A percentile compares a stretch with the other conserved stretches of the same genome.
phyloP scores from a whole-genome alignment of 2,329 filamentous ascomycete species.

The Boeremia lycopersici region DNA sequence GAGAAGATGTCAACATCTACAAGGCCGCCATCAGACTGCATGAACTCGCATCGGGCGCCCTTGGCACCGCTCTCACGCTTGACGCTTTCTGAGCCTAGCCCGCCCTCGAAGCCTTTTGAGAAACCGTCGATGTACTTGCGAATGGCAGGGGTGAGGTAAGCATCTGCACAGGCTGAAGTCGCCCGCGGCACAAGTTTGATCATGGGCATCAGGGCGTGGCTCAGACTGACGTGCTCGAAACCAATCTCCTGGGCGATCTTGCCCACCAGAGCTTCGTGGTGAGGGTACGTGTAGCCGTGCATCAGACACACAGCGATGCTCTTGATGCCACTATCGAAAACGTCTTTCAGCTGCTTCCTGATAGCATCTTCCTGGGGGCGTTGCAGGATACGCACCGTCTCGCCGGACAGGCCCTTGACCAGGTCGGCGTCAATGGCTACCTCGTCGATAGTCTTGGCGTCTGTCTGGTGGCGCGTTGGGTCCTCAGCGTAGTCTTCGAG shows the following conservation, averaged over 20 bases:
- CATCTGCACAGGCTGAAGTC: constrained; percentile 79
- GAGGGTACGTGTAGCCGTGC: constrained; percentile 90
- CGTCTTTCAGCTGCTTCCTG: constrained; percentile 64
- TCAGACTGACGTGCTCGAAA: constrained; percentile 80
- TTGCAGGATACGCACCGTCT: constrained; percentile 73
- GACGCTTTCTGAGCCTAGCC: constrained; percentile 76
- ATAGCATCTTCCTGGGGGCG: constrained; percentile 65
- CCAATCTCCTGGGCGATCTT: constrained; percentile 79
- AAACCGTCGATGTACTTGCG: constrained; percentile 80
- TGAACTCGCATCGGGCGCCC: constrained; percentile 88
- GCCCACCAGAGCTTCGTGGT: constrained; percentile 81
- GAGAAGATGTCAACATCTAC: constrained; percentile 81
- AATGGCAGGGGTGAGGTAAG: constrained; percentile 80
- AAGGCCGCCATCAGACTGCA: constrained; percentile 82
- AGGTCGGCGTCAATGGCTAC: constrained; percentile 58
- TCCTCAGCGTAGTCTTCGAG: constrained; percentile 92
- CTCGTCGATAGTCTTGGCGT: constrained; percentile 58
- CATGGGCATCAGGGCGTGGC: constrained; percentile 85
- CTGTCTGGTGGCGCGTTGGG: constrained; percentile 67
- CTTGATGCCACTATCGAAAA: constrained; percentile 73
- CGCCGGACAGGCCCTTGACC: constrained; percentile 74
- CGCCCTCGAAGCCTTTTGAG: constrained; percentile 78
- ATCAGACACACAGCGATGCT: constrained; percentile 90
- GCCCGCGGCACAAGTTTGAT: constrained; percentile 79
- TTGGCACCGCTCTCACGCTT: constrained; percentile 67